Base-by-base conservation (phyloP, 495 filamentous ascomycete genomes). In the Viridothelium virens region DNA sequence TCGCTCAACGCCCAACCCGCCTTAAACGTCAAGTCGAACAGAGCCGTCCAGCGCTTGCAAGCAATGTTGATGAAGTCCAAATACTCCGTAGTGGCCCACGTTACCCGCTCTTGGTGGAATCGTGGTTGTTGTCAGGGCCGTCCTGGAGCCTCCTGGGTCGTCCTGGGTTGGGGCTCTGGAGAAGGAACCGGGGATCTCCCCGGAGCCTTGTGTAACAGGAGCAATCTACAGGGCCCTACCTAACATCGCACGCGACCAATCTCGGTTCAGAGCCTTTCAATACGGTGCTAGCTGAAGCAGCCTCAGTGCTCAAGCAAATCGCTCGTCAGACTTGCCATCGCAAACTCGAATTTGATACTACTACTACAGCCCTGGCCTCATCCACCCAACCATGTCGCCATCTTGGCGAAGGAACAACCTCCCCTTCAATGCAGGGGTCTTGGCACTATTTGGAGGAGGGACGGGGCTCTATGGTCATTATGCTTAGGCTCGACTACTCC, bases 191-290 rank as follows among this genome's bases (percentile, higher is more conserved):
- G 6, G 53, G 53, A 59, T 59, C 53, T n/a, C 14, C 36, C 53
- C 53, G 53, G 25, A 25, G 36, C 53, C 18, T 33, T 59, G 53
- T 59, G 53, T 59, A 11, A 59, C 53, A 59, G 53, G 14, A 59
- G 53, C 5, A 59, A 33, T 7, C 53, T 10, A 59, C 53, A 59
- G 53, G 53, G 53, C 53, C 4, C 31, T 10, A n/a, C 31, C 53
- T 31, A 59, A 31, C 53, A 3, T 10, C 18, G 31, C 53, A 59
- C 53, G 53, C 53, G 25, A 59, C 25, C 53, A 59, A 59, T 36
- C 53, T 36, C 53, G 53, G 53, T 18, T 59, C 53, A 11, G 18
- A 12, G 48, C 48, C n/a, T 12, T 14, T 11, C 12, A 1, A 16
- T 11, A 5, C 48, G n/a, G 48, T 12, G 9, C 5, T 5, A 10